A percentile compares a stretch with the other conserved stretches of the same genome.
These are phyloP conservation scores for Dryas octopetala DNA, from an alignment of 306 rosid genomes.

Conservation along the genomic window DNA sequence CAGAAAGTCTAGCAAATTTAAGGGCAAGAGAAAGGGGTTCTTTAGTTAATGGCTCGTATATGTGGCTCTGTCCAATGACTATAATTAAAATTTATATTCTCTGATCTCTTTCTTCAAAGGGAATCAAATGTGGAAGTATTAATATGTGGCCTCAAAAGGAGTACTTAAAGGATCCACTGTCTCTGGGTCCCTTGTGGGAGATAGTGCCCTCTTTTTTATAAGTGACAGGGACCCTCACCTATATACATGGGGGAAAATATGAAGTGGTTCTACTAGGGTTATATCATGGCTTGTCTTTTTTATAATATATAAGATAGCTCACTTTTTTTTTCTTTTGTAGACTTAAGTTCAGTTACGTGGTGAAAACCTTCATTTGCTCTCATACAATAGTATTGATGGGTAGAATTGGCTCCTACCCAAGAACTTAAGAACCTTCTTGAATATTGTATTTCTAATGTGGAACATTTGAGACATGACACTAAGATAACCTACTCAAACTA, in stretches of 20 bases:
- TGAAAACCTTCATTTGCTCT: too few species aligned
- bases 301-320: too few species aligned
- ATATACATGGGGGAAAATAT: background rate
- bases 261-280: too few species aligned
- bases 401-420: too few species aligned
- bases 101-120: background rate
- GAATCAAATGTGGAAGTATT: constrained; percentile 4
- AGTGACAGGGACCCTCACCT: constrained; percentile 7
- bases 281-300: background rate
- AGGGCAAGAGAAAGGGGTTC: constrained; percentile 19
- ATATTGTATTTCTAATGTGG: too few species aligned
- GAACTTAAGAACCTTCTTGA: too few species aligned
- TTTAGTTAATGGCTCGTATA: background rate
- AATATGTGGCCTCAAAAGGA: constrained; percentile 25
- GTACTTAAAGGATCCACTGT: constrained; percentile 22
- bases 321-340: too few species aligned
- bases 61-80: background rate
- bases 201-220: constrained; percentile 2
- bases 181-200: constrained; percentile 25
- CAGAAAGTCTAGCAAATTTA: constrained; percentile 34
- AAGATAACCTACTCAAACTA: too few species aligned
- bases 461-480: too few species aligned
- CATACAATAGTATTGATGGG: too few species aligned
- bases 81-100: background rate
- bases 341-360: too few species aligned